Base-by-base conservation (phyloP, 495 filamentous ascomycete species). In the Xylaria castorea region DNA sequence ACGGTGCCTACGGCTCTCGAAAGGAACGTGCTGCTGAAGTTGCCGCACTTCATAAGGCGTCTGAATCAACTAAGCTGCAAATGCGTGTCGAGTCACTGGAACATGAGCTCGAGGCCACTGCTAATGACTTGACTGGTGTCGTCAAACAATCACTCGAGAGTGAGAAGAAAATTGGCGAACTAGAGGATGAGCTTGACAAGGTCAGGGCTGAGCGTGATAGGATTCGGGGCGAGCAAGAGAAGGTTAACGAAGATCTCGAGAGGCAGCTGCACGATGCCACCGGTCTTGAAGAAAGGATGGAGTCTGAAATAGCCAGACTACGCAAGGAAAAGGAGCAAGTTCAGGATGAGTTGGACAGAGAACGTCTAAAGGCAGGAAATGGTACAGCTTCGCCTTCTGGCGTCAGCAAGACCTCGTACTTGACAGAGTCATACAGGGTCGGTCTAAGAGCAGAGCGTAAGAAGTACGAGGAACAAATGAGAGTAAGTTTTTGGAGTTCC, bases 1-100 rank as follows among this genome's bases (percentile, higher is more conserved):
- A 99, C 77, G 93, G 93, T 66, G 95, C 96, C 25, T 97, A 97
- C 78, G 96, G 94, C 36, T 89, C 89, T 12, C 85, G 93, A 68
- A 88, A 91, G 50, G 85, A 96, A 80, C 90, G 94, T 30, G 94
- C 93, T 6, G 92, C 92, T 0, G 91, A 94, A 77, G 90, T 88
- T 20, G 91, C 93, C 1, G 85, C 89, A 48, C 87, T 93, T 5
- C 87, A 87, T 46, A 86, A 93, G 61, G 87, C 87, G 70, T 86
- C 86, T 34, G 91, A 95, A 78, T 83, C 93, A 30, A 87, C 88
- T 71, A 88, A 87, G 65, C 83, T 95, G 66, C 90, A 89, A 68
- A 79, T 80, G 51, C 87, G 91, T 72, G 79, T 91, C 20, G 84
- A 89, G 62, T 83, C 89, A 69, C 86, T 97, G 50, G 90, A 96